Evolutionary conservation across 1,284 basidiomycete genomes (phyloP).

Genomic region (Meira nashicola): DNA sequence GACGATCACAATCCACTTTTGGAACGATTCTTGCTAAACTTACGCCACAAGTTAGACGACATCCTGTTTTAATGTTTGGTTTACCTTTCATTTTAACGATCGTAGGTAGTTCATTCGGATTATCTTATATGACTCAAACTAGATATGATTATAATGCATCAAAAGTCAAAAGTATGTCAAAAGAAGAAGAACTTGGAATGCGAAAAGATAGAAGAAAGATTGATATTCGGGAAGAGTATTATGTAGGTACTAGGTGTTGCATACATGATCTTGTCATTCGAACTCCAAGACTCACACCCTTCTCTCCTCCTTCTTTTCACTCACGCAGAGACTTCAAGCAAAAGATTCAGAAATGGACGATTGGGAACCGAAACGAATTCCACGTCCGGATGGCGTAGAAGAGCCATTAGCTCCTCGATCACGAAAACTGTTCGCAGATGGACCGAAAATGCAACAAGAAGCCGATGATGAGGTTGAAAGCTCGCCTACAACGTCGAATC

Average conservation of each 20-base stretch:
- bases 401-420: too few species aligned
- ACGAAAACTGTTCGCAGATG: too few species aligned
- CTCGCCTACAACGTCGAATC: too few species aligned
- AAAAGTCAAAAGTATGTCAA: constrained; percentile 69
- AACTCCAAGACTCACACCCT: not conserved
- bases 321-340: constrained; percentile 23
- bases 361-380: constrained; percentile 82
- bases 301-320: too few species aligned
- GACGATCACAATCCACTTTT: constrained; percentile 18
- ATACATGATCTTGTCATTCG: not conserved
- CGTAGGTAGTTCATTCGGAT: constrained; percentile 78
- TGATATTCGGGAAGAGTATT: constrained; percentile 92
- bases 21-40: not conserved
- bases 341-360: constrained; percentile 72
- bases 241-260: constrained; percentile 48
- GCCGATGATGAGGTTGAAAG: too few species aligned
- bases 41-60: constrained; percentile 44
- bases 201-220: constrained; percentile 75
- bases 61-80: constrained; percentile 65
- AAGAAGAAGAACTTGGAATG: constrained; percentile 78
- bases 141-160: constrained; percentile 82
- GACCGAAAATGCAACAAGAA: too few species aligned
- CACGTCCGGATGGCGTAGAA: constrained; percentile 65
- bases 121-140: constrained; percentile 80
- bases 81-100: constrained; percentile 80